Conservation (phyloP, 1,284 basidiomycete genomes). For the Prillingera fragicola region DNA sequence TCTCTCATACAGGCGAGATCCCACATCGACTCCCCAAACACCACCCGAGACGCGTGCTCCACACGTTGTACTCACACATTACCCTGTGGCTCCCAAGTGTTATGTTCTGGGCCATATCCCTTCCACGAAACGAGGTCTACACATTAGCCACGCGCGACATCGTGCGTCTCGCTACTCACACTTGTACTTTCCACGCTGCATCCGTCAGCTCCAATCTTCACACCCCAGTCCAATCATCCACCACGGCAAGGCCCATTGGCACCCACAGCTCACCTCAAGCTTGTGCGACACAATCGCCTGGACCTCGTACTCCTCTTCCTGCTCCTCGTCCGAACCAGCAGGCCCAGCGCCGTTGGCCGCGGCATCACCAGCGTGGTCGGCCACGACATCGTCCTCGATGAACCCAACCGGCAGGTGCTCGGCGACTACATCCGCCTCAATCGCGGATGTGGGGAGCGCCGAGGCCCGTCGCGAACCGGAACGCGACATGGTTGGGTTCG, state of each 20-base stretch:
- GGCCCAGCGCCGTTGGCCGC: no score
- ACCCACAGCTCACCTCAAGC: slow-evolving; percentile 18
- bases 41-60: not conserved
- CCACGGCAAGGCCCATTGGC: no score
- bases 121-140: slow-evolving; percentile 48
- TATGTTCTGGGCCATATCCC: slow-evolving; percentile 45
- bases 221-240: not conserved
- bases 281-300: slow-evolving; percentile 23
- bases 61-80: slow-evolving; percentile 36
- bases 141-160: not conserved
- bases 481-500: no score
- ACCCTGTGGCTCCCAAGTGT: slow-evolving; percentile 44
- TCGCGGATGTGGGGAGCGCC: no score
- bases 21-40: not conserved
- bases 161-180: slow-evolving; percentile 10
- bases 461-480: no score
- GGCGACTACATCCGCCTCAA: no score
- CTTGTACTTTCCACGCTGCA: slow-evolving; percentile 13
- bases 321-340: no score
- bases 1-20: no score
- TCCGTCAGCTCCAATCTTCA: slow-evolving; percentile 2
- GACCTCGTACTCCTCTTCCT: slow-evolving; percentile 34
- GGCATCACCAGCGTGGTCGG: no score
- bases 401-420: no score
- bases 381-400: no score